Evolutionary conservation across 2,329 filamentous ascomycete species (phyloP).

Genomic region (Xylariaceae sp.): DNA sequence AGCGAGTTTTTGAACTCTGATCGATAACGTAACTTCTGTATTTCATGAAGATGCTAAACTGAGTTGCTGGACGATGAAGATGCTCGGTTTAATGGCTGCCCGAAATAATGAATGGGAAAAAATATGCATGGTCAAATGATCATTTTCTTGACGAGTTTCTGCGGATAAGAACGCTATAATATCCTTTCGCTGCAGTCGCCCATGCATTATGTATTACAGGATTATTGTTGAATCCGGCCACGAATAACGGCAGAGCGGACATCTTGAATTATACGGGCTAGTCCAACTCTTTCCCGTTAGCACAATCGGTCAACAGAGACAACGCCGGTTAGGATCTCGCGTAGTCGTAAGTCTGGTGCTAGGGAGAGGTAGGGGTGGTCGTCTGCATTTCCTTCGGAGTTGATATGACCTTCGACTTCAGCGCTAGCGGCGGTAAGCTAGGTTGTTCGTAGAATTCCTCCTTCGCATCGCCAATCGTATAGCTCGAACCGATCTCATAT

Average conservation of each 20-base stretch:
- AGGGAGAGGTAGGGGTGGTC: slow-evolving; percentile 3
- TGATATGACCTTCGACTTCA: slow-evolving; percentile 32
- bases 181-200: background rate
- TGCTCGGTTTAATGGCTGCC: no score
- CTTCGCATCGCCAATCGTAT: slow-evolving; percentile 28
- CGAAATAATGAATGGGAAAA: no score
- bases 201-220: background rate
- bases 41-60: no score
- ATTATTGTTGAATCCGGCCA: background rate
- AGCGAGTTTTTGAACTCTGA: no score
- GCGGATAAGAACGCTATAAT: no score
- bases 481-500: slow-evolving; percentile 34
- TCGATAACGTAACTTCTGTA: no score
- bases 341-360: background rate
- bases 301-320: slow-evolving; percentile 5
- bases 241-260: background rate
- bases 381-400: background rate
- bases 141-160: no score
- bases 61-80: no score
- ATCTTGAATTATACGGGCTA: background rate
- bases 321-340: background rate
- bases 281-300: slow-evolving; percentile 1
- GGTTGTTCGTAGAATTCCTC: slow-evolving; percentile 27
- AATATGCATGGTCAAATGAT: no score
- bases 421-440: slow-evolving; percentile 31